Percentiles rank a stretch among this genome's conserved stretches.
Evolutionary conservation across 345 rosid species (phyloP).

Genomic region (Camelina neglecta): DNA sequence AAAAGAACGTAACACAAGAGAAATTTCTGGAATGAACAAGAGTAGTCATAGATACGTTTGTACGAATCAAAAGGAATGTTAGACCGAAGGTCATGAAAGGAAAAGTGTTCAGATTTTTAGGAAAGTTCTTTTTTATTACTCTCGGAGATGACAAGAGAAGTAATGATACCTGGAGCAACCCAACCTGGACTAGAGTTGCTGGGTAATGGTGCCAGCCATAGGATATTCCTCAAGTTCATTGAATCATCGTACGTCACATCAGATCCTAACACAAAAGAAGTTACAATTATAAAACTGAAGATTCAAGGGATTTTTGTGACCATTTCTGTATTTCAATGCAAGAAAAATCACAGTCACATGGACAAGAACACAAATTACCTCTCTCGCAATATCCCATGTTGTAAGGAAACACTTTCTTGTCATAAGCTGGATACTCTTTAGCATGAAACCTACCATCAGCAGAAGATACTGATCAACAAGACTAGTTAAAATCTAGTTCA

Average conservation of each 20-base stretch:
- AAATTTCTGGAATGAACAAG: constrained; percentile 9
- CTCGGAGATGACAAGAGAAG: neutral
- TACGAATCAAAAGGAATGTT: constrained; percentile 16
- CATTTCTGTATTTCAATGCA: constrained; percentile 2
- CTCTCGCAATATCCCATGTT: constrained; percentile 90
- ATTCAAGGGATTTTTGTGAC: neutral
- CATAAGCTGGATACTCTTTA: constrained; percentile 85
- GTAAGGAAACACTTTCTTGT: constrained; percentile 65
- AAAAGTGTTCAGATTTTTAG: neutral
- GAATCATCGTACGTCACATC: constrained; percentile 65
- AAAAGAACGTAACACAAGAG: constrained; percentile 4
- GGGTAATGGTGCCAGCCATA: constrained; percentile 94
- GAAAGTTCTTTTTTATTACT: constrained; percentile 8
- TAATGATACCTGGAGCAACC: constrained; percentile 72
- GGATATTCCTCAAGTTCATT: constrained; percentile 89
- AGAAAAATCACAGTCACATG: neutral
- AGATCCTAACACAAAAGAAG: constrained; percentile 56
- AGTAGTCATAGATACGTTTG: neutral
- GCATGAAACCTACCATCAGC: constrained; percentile 80
- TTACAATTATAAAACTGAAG: constrained; percentile 17
- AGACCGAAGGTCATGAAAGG: neutral
- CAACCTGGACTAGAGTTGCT: constrained; percentile 57
- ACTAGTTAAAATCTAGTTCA: neutral
- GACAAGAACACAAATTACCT: constrained; percentile 49
- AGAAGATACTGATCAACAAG: constrained; percentile 20